phyloP scores from a whole-genome alignment of 108 stramenopile species.

The Cyclotella sp. region DNA sequence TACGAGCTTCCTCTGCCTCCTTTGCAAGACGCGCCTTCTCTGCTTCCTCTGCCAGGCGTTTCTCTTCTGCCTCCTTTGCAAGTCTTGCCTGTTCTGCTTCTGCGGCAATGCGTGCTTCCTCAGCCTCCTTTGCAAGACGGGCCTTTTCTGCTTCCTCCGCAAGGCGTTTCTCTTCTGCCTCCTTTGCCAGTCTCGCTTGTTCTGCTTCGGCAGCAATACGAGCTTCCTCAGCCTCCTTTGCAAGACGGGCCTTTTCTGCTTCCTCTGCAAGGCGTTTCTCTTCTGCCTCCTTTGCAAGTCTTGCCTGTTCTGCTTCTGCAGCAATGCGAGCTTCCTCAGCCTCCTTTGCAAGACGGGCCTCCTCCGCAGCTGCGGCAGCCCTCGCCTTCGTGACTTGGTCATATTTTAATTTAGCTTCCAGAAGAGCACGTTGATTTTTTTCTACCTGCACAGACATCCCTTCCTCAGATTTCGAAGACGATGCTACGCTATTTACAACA shows the following conservation, averaged over 20 bases:
- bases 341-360: slow-evolving; percentile 18
- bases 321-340: slow-evolving; percentile 31
- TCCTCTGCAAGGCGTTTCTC: slow-evolving; percentile 1
- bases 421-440: slow-evolving; percentile 23
- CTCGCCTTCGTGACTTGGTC: slow-evolving; percentile 4
- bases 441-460: neutral
- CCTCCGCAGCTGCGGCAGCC: slow-evolving; percentile 17
- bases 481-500: neutral
- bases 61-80: slow-evolving; percentile 24
- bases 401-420: slow-evolving; percentile 13
- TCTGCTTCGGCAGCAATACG: too few species aligned
- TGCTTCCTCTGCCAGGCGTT: slow-evolving; percentile 5
- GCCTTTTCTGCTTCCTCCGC: slow-evolving; percentile 14
- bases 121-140: slow-evolving; percentile 8
- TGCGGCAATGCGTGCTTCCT: slow-evolving; percentile 2
- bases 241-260: neutral
- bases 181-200: neutral
- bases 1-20: slow-evolving; percentile 35
- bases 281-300: slow-evolving; percentile 15
- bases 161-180: neutral
- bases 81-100: slow-evolving; percentile 16
- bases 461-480: neutral
- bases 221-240: too few species aligned
- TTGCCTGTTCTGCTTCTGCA: slow-evolving; percentile 15
- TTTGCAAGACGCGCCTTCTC: slow-evolving; percentile 20